Evolutionary conservation across 192 early-diverging fungal genomes (phyloP).

Genomic region (Mortierella antarctica): DNA sequence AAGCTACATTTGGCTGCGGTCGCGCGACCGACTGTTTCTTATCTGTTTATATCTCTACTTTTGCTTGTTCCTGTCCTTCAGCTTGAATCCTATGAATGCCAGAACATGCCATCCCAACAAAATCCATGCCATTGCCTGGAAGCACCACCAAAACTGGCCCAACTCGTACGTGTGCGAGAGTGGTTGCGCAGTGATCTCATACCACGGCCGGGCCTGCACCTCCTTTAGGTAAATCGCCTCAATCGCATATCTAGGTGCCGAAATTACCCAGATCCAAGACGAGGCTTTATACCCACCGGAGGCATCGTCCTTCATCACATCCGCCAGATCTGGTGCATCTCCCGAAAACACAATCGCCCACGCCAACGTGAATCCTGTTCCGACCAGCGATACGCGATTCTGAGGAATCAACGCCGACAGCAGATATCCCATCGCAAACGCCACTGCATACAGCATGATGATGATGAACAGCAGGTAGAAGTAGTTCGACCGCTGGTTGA

Average conservation of each 20-base stretch:
- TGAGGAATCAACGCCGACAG: conserved; percentile 60
- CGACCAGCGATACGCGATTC: conserved; percentile 55
- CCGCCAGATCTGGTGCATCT: conserved; percentile 62
- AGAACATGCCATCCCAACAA: conserved; percentile 64
- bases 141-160: conserved; percentile 52
- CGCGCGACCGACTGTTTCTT: not conserved
- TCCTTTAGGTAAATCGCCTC: conserved; percentile 70
- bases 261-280: conserved; percentile 66
- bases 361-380: conserved; percentile 70
- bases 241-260: conserved; percentile 71
- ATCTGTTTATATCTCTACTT: conserved; percentile 3
- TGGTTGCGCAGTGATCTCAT: conserved; percentile 38
- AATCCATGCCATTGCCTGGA: conserved; percentile 57
- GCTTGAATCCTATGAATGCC: conserved; percentile 65
- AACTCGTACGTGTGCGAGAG: conserved; percentile 55
- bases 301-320: conserved; percentile 43
- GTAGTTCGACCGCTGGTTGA: conserved; percentile 53
- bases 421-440: conserved; percentile 71
- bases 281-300: conserved; percentile 38
- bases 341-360: conserved; percentile 71
- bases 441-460: conserved; percentile 60
- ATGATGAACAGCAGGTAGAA: conserved; percentile 55
- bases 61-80: conserved; percentile 44
- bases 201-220: conserved; percentile 50
- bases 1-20: too few relatives aligned